Evolutionary conservation across 2,329 filamentous ascomycete species (phyloP).

Genomic region (Trichoderma sp.): DNA sequence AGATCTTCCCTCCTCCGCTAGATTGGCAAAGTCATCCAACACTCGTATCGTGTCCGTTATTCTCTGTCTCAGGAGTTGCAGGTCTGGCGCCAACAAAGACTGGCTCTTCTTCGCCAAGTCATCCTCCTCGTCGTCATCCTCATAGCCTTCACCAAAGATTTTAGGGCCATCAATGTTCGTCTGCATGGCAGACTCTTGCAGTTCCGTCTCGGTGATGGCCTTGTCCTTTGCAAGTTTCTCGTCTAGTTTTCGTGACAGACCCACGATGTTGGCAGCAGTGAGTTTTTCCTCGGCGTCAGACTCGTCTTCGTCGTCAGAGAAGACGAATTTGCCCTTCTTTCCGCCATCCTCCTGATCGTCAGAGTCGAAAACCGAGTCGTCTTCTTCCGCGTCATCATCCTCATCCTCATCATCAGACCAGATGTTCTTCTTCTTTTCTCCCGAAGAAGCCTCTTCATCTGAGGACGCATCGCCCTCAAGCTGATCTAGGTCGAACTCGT

Average conservation of each 20-base stretch:
- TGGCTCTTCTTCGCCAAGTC: slow-evolving; percentile 59
- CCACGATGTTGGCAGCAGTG: slow-evolving; percentile 94
- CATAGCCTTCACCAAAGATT: slow-evolving; percentile 56
- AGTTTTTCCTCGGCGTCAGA: slow-evolving; percentile 87
- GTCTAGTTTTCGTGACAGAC: slow-evolving; percentile 83
- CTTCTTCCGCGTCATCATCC: slow-evolving; percentile 46
- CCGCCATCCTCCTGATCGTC: slow-evolving; percentile 57
- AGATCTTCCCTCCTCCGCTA: slow-evolving; percentile 77
- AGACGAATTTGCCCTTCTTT: slow-evolving; percentile 64
- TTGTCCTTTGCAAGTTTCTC: slow-evolving; percentile 74
- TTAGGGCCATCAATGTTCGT: slow-evolving; percentile 87
- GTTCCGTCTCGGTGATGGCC: slow-evolving; percentile 79
- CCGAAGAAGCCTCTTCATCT: slow-evolving; percentile 7
- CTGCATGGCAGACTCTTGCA: slow-evolving; percentile 82
- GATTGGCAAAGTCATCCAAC: slow-evolving; percentile 81
- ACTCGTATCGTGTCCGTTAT: slow-evolving; percentile 94
- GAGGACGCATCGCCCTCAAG: slow-evolving; percentile 44
- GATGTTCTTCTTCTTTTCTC: slow-evolving; percentile 15
- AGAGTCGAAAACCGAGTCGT: slow-evolving; percentile 69
- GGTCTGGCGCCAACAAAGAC: slow-evolving; percentile 76
- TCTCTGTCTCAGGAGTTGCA: slow-evolving; percentile 82
- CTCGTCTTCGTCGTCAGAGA: slow-evolving; percentile 92
- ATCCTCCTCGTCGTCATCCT: slow-evolving; percentile 60
- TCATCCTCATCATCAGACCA: slow-evolving; percentile 38
- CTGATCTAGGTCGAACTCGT: slow-evolving; percentile 48